A percentile compares a stretch with the other conserved stretches of the same genome.
These are phyloP conservation scores for Ulmus americana DNA, from an alignment of 331 rosid species.

Conservation along the genomic window DNA sequence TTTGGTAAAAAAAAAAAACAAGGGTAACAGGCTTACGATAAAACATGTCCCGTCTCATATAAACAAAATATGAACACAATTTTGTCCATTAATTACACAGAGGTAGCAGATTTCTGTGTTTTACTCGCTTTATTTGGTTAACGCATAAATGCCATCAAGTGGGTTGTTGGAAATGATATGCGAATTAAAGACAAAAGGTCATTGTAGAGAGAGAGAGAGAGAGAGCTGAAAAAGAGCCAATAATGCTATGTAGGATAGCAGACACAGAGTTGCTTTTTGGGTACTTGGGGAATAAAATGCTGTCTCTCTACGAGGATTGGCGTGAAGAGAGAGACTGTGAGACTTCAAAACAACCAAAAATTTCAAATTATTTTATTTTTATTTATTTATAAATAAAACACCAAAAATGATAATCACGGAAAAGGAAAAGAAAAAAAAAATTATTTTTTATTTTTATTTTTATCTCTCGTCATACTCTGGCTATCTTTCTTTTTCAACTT, in stretches of 20 bases:
- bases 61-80: constrained; percentile 27
- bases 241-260: constrained; percentile 65
- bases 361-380: constrained; percentile 7
- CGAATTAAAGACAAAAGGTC: constrained; percentile 61
- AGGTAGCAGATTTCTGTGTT: constrained; percentile 28
- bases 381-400: neutral
- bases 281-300: constrained; percentile 93
- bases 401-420: constrained; percentile 22
- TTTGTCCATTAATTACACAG: constrained; percentile 18
- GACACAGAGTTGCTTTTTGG: constrained; percentile 85
- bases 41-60: neutral
- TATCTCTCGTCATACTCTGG: constrained; percentile 26
- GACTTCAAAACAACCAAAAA: constrained; percentile 23
- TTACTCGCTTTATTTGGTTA: constrained; percentile 35
- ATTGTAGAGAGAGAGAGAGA: constrained; percentile 32
- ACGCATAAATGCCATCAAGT: constrained; percentile 35
- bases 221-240: constrained; percentile 40
- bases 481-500: constrained; percentile 20
- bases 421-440: constrained; percentile 4
- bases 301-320: constrained; percentile 93
- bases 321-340: constrained; percentile 25
- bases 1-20: no score
- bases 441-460: constrained; percentile 11
- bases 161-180: constrained; percentile 53
- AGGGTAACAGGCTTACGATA: neutral